Percentiles rank a stretch among this genome's conserved stretches.
Evolutionary conservation across 371 early-diverging fungal species (phyloP).

Genomic region (Blakeslea trispora): DNA sequence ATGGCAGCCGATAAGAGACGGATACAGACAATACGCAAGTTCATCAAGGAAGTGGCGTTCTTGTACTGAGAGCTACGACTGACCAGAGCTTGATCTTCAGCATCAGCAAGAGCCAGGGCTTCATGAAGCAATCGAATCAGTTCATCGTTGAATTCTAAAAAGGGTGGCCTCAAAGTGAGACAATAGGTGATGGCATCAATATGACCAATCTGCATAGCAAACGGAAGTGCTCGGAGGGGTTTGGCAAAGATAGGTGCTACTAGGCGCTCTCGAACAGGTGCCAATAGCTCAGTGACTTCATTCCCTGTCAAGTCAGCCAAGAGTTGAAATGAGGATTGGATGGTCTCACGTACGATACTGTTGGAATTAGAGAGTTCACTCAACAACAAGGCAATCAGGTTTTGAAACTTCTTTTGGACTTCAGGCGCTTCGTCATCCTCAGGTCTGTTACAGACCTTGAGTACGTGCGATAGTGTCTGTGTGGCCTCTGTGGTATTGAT

Average conservation of each 20-base stretch:
- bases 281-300: conserved; percentile 83
- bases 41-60: conserved; percentile 78
- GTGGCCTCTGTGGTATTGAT: conserved; percentile 77
- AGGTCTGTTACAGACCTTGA: conserved; percentile 82
- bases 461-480: conserved; percentile 73
- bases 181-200: conserved; percentile 98
- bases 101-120: conserved; percentile 93
- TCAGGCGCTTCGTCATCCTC: conserved; percentile 61
- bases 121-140: conserved; percentile 89
- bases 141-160: conserved; percentile 92
- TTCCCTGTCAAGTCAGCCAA: conserved; percentile 78
- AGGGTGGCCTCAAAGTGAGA: conserved; percentile 83
- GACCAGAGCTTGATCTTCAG: conserved; percentile 95
- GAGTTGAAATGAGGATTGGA: conserved; percentile 80
- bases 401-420: conserved; percentile 60
- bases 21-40: conserved; percentile 93
- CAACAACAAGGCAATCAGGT: conserved; percentile 78
- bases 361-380: conserved; percentile 95
- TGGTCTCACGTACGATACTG: conserved; percentile 84
- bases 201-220: conserved; percentile 96
- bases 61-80: conserved; percentile 85
- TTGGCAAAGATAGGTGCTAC: conserved; percentile 95
- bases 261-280: conserved; percentile 84
- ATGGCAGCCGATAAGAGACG: conserved; percentile 93
- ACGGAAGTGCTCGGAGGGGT: conserved; percentile 94